These are phyloP conservation scores for Starmerella geochares DNA, from an alignment of 805 yeast species.

Conservation along the genomic window DNA sequence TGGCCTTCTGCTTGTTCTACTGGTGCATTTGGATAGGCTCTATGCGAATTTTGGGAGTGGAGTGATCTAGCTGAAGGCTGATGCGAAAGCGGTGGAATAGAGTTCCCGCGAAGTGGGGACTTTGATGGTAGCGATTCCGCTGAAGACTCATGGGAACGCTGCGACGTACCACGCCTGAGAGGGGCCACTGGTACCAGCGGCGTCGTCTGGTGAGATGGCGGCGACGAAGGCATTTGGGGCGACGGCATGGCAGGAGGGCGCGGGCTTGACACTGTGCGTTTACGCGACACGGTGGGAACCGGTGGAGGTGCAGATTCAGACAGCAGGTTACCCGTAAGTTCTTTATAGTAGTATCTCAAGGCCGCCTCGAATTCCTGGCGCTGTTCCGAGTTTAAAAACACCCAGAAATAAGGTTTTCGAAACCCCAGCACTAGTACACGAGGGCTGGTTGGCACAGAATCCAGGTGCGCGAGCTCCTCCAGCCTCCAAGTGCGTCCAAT, in stretches of 20 bases:
- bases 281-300: conserved; percentile 12
- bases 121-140: background rate
- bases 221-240: conserved; percentile 1
- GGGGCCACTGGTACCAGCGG: background rate
- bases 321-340: conserved; percentile 30
- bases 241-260: background rate
- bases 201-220: background rate
- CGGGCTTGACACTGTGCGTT: conserved; percentile 10
- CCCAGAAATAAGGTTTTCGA: conserved; percentile 81
- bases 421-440: conserved; percentile 43
- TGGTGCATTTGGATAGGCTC: background rate
- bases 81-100: background rate
- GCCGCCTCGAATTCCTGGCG: conserved; percentile 49
- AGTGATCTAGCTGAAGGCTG: background rate
- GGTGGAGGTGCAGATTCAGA: conserved; percentile 11
- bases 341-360: conserved; percentile 42
- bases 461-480: conserved; percentile 52
- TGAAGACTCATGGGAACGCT: conserved; percentile 1
- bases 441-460: conserved; percentile 37
- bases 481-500: conserved; percentile 90
- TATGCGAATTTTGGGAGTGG: background rate
- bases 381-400: conserved; percentile 47
- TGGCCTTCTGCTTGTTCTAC: background rate
- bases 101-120: background rate
- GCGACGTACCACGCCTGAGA: background rate